Evolutionary conservation across 805 yeast species (phyloP).

Genomic region (Candida oleophila): DNA sequence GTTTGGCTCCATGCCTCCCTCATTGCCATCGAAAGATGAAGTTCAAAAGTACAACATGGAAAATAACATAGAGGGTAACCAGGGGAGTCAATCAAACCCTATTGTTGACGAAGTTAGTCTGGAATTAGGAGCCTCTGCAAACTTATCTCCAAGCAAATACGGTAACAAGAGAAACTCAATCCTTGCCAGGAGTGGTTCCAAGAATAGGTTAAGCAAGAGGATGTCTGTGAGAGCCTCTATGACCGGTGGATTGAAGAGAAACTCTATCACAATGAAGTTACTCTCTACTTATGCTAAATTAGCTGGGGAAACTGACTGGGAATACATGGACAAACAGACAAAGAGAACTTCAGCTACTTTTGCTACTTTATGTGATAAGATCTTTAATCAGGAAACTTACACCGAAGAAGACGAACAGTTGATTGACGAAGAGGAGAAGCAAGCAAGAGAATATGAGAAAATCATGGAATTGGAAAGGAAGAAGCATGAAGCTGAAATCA

Average conservation of each 20-base stretch:
- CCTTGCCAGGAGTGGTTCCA: conserved; percentile 22
- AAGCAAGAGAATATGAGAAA: conserved; percentile 46
- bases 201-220: conserved; percentile 31
- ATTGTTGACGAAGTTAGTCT: conserved; percentile 18
- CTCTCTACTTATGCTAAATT: conserved; percentile 73
- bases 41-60: conserved; percentile 8
- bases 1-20: conserved; percentile 34
- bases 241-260: conserved; percentile 54
- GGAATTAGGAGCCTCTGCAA: conserved; percentile 28
- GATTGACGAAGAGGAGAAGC: conserved; percentile 42
- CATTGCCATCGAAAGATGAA: conserved; percentile 40
- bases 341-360: conserved; percentile 76
- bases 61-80: conserved; percentile 2
- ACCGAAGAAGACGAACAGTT: conserved; percentile 49
- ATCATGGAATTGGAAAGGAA: conserved; percentile 45
- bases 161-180: conserved; percentile 28
- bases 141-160: conserved; percentile 18
- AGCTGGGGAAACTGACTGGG: conserved; percentile 64
- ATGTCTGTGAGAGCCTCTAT: conserved; percentile 39
- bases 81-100: conserved; percentile 11
- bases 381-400: conserved; percentile 64
- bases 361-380: conserved; percentile 74
- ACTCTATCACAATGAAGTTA: conserved; percentile 69
- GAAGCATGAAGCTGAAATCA: conserved; percentile 53
- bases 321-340: conserved; percentile 67